A percentile compares a stretch with the other conserved stretches of the same genome.
These are phyloP conservation scores for Alternaria brassicae DNA, from an alignment of 2,329 filamentous ascomycete genomes.

Conservation along the genomic window DNA sequence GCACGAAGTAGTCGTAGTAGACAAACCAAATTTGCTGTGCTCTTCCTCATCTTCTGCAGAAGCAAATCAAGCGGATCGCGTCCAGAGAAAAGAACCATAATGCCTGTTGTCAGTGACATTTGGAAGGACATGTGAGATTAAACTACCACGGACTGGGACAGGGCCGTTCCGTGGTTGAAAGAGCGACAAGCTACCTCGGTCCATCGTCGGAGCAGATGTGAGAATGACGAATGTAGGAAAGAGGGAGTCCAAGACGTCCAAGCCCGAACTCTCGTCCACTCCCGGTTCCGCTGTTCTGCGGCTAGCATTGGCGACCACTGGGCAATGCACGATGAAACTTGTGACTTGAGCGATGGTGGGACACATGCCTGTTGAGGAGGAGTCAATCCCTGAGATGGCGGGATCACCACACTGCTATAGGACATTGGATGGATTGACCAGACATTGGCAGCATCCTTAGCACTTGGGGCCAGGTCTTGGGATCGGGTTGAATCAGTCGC, in stretches of 20 bases:
- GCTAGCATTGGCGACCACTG: neutral
- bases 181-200: neutral
- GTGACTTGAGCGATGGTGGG: constrained; percentile 9
- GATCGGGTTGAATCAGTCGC: neutral
- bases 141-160: neutral
- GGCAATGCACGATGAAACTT: neutral
- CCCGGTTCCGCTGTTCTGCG: neutral
- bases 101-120: neutral
- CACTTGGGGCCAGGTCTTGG: constrained; percentile 6
- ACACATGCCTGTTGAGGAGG: constrained; percentile 10
- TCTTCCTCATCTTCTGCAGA: neutral
- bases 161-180: neutral
- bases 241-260: neutral
- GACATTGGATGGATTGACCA: constrained; percentile 6
- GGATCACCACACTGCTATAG: constrained; percentile 7
- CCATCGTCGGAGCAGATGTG: neutral
- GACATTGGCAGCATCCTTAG: constrained; percentile 8
- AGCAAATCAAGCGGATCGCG: neutral
- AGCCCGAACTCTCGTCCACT: neutral
- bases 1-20: neutral
- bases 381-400: constrained; percentile 9
- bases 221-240: neutral
- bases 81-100: neutral
- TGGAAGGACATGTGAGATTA: neutral
- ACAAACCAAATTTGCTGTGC: neutral